Evolutionary conservation across 257 asterid species (phyloP).

Genomic region (Solanum tacnaense): DNA sequence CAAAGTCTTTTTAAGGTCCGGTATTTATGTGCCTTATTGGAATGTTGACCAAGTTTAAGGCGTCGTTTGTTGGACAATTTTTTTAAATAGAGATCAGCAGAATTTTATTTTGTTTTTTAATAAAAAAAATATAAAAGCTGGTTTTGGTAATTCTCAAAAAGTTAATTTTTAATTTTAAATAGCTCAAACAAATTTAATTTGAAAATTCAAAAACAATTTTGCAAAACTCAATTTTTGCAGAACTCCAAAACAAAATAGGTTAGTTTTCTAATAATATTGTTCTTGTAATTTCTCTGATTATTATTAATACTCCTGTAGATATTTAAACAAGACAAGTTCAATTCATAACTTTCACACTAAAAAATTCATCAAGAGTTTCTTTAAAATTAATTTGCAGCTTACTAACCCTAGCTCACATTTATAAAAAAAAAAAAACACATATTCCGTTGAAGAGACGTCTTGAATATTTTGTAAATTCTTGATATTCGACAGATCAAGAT

Average conservation of each 20-base stretch:
- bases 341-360: neutral
- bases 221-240: neutral
- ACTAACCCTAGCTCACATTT: neutral
- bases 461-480: neutral
- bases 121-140: neutral
- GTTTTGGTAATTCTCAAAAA: neutral
- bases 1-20: neutral
- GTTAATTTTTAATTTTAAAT: neutral
- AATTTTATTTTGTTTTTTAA: neutral
- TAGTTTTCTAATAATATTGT: neutral
- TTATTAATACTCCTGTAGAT: neutral
- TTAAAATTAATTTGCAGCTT: too few species aligned
- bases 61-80: neutral
- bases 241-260: neutral
- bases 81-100: neutral
- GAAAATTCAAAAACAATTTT: neutral
- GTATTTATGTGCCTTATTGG: neutral
- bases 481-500: neutral
- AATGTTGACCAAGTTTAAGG: neutral
- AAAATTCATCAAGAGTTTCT: neutral
- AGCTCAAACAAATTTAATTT: neutral
- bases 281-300: neutral
- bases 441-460: accelerated
- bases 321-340: neutral
- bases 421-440: neutral